Percentiles rank a stretch among this genome's conserved stretches.
These are phyloP conservation scores for Auxenochlorella protothecoides DNA, from an alignment of 139 green algal species.

Conservation along the genomic window DNA sequence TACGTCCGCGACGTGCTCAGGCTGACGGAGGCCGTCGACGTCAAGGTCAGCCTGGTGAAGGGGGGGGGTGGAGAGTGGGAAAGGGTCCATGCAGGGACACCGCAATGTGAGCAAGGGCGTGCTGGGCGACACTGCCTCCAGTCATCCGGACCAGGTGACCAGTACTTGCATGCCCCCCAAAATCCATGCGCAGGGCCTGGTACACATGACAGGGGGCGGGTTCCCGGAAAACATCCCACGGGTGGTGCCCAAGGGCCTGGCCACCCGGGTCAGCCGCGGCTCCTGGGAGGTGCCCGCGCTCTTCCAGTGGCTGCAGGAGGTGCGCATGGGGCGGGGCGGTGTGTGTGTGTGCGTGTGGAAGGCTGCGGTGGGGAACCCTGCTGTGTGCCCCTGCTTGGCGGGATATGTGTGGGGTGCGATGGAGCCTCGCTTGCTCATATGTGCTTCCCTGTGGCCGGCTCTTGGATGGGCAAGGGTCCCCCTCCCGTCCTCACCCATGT, in stretches of 20 bases:
- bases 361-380: too few relatives aligned
- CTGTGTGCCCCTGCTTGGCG: too few relatives aligned
- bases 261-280: slow-evolving; percentile 41
- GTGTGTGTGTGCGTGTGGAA: too few relatives aligned
- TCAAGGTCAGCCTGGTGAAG: slow-evolving; percentile 24
- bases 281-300: slow-evolving; percentile 59
- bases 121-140: too few relatives aligned
- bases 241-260: slow-evolving; percentile 79
- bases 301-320: slow-evolving; percentile 72
- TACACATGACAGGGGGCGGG: slow-evolving; percentile 98
- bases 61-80: neutral
- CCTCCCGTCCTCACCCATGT: too few relatives aligned
- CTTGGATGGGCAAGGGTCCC: too few relatives aligned
- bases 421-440: too few relatives aligned
- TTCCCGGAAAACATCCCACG: slow-evolving; percentile 96
- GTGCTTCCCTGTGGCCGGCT: too few relatives aligned
- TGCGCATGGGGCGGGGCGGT: neutral
- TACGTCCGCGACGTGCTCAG: slow-evolving; percentile 45
- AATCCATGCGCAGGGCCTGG: slow-evolving; percentile 41
- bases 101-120: too few relatives aligned
- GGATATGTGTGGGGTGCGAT: too few relatives aligned
- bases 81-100: neutral
- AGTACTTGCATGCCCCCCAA: too few relatives aligned
- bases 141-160: neutral
- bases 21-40: slow-evolving; percentile 45